Conservation (phyloP, 805 yeast species). For the Candida nitratophila region DNA sequence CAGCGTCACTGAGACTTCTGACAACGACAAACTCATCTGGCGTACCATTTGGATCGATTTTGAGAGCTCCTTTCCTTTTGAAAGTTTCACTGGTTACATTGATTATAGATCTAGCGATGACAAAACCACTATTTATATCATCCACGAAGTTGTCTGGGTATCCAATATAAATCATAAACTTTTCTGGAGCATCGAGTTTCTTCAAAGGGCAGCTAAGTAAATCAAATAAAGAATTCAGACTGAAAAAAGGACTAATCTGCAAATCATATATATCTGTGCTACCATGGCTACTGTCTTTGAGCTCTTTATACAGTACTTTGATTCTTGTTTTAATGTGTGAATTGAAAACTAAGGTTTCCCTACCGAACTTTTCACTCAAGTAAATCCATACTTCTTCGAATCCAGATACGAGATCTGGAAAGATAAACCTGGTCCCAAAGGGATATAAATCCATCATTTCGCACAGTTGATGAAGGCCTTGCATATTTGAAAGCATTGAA, state of each 20-base stretch:
- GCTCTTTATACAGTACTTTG: background rate
- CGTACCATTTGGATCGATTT: no score
- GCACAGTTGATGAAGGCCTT: slow-evolving; percentile 7
- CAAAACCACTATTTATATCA: background rate
- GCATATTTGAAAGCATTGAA: slow-evolving; percentile 8
- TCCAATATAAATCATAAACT: background rate
- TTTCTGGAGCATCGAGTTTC: background rate
- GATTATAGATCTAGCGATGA: background rate
- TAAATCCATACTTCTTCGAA: slow-evolving; percentile 16
- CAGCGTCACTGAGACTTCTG: background rate
- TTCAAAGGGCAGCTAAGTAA: background rate
- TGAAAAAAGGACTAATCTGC: background rate
- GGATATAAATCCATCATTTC: slow-evolving; percentile 9
- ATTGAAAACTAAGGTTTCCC: background rate
- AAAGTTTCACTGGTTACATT: background rate
- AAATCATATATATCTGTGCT: background rate
- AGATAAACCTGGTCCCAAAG: slow-evolving; percentile 7
- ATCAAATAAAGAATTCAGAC: background rate
- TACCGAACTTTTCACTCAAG: slow-evolving; percentile 2
- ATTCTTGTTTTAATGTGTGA: background rate
- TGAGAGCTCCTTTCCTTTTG: background rate
- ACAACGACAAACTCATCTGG: no score
- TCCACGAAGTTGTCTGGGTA: background rate
- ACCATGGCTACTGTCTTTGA: background rate
- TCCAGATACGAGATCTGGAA: slow-evolving; percentile 8